Percentiles rank a stretch among this genome's conserved stretches.
Evolutionary conservation across 768 basidiomycete species (phyloP).

Genomic region (Mycena metata): DNA sequence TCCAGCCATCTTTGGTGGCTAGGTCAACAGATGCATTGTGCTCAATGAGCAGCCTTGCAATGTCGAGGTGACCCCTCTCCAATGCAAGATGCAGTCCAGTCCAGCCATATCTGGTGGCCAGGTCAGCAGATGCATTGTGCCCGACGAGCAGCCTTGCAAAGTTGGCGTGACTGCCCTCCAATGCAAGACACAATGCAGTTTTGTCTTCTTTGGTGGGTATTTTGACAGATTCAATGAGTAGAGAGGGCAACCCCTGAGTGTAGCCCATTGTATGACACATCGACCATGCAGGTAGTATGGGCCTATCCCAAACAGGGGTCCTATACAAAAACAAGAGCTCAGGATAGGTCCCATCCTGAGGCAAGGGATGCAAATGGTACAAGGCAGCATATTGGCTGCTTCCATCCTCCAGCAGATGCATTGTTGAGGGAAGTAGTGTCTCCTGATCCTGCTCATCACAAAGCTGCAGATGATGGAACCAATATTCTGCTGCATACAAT

Average conservation of each 20-base stretch:
- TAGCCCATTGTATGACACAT: not conserved
- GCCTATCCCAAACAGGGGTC: not conserved
- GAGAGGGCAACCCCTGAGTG: too few species aligned
- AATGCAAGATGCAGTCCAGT: too few species aligned
- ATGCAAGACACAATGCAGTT: not conserved
- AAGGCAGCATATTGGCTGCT: too few species aligned
- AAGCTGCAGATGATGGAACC: too few species aligned
- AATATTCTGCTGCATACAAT: too few species aligned
- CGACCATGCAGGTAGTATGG: not conserved
- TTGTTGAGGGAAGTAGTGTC: too few species aligned
- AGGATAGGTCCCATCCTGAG: not conserved
- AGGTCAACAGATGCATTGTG: too few species aligned
- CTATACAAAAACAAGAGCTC: not conserved
- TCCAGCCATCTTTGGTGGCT: too few species aligned
- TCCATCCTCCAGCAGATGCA: constrained; percentile 7
- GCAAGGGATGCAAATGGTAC: too few species aligned
- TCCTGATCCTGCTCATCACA: not conserved
- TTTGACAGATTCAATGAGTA: not conserved
- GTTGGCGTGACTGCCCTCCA: not conserved
- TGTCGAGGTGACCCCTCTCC: too few species aligned
- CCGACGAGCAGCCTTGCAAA: not conserved
- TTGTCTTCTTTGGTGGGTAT: not conserved
- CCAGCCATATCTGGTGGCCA: not conserved
- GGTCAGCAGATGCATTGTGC: too few species aligned
- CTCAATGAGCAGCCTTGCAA: too few species aligned